Conservation (phyloP, 345 rosid species). For the Diplotaxis tenuifolia region DNA sequence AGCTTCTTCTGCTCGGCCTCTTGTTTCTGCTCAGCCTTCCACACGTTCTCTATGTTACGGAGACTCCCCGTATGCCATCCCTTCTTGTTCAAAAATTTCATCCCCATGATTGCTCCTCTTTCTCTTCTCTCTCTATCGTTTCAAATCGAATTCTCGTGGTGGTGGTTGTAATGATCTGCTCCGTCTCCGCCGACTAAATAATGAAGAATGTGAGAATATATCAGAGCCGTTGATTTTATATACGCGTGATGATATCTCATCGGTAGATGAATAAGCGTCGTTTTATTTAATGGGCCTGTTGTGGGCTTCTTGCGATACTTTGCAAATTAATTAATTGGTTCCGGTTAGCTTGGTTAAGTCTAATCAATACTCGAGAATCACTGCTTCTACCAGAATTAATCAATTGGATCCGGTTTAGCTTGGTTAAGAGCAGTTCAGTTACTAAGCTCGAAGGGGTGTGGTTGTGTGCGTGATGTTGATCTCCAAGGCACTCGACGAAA, state of each 20-base stretch:
- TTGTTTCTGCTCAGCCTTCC: constrained; percentile 99
- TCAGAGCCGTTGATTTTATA: constrained; percentile 21
- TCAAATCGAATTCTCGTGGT: constrained; percentile 9
- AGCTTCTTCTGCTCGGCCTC: constrained; percentile 91
- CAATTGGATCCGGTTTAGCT: neutral
- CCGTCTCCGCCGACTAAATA: constrained; percentile 6
- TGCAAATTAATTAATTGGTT: neutral
- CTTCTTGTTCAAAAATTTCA: constrained; percentile 98
- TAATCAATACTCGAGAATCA: neutral
- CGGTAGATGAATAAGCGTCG: neutral
- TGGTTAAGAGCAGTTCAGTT: neutral
- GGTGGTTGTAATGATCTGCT: constrained; percentile 1
- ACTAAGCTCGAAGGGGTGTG: too few relatives aligned
- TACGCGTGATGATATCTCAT: neutral
- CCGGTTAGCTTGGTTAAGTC: neutral
- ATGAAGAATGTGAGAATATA: neutral
- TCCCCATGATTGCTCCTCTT: constrained; percentile 51
- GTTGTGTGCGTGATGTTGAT: too few relatives aligned
- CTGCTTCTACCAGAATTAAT: neutral
- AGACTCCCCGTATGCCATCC: constrained; percentile 99
- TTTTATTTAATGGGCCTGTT: neutral
- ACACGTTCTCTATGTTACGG: constrained; percentile 93
- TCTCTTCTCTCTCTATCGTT: neutral
- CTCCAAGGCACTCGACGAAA: too few relatives aligned
- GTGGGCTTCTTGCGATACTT: neutral